phyloP scores from a whole-genome alignment of 2,329 filamentous ascomycete species.

The Colletotrichum sp. region DNA sequence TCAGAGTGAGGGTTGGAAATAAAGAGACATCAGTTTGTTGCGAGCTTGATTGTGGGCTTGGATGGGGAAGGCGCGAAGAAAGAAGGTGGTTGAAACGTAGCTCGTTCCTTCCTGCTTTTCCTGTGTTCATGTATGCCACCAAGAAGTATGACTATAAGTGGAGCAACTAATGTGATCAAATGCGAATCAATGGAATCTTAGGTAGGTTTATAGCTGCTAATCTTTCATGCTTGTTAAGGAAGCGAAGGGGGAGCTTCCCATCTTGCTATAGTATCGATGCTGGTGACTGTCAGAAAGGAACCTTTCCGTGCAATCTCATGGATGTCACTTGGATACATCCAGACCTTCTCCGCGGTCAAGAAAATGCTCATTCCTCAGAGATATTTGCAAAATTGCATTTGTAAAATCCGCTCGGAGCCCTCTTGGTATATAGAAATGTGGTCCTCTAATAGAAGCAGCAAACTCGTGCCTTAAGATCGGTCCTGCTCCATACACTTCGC shows the following conservation, averaged over 20 bases:
- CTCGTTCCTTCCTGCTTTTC: neutral
- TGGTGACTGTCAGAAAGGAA: neutral
- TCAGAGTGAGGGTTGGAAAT: neutral
- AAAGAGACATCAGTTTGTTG: neutral
- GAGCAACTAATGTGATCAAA: neutral
- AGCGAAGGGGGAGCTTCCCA: neutral
- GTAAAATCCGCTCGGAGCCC: fast-evolving
- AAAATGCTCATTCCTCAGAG: neutral
- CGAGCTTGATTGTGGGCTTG: neutral
- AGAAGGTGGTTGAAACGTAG: neutral
- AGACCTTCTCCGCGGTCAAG: neutral
- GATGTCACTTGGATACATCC: neutral
- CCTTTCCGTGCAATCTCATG: neutral
- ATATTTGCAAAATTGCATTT: neutral
- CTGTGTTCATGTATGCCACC: no score
- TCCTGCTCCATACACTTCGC: neutral
- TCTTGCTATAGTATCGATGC: neutral
- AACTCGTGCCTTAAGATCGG: neutral
- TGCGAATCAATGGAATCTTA: neutral
- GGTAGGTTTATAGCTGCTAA: no score
- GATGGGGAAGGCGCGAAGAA: neutral
- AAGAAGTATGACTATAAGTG: neutral
- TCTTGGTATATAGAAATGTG: neutral
- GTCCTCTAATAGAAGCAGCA: neutral
- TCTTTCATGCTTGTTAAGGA: neutral